Conservation (phyloP, 768 basidiomycete species). For the Serendipita sp. region DNA sequence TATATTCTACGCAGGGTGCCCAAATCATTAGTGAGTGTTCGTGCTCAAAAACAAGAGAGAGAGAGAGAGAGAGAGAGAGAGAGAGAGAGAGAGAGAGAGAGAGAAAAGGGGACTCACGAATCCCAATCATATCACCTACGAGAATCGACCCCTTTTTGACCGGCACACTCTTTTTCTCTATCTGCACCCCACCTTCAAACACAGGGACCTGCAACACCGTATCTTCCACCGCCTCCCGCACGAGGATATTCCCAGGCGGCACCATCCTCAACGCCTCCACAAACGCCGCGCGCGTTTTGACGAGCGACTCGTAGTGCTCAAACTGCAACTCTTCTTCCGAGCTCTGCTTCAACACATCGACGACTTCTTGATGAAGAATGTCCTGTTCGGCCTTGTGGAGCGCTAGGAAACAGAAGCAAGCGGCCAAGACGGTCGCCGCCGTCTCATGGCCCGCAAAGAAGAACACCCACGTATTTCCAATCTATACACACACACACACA, state of each 20-base stretch:
- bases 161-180: conserved; percentile 10
- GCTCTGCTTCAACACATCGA: conserved; percentile 12
- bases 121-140: conserved; percentile 33
- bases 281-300: conserved; percentile 19
- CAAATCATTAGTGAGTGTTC: conserved; percentile 11
- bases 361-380: conserved; percentile 22
- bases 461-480: conserved; percentile 13
- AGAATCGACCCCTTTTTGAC: conserved; percentile 13
- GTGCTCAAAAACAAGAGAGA: too few species aligned
- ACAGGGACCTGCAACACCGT: conserved; percentile 16
- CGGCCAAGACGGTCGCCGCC: conserved; percentile 21
- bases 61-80: too few species aligned
- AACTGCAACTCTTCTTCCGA: neutral
- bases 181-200: neutral
- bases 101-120: conserved; percentile 25
- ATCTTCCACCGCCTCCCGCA: conserved; percentile 14
- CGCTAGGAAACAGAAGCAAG: conserved; percentile 21
- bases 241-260: conserved; percentile 6
- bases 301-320: conserved; percentile 19
- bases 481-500: too few species aligned
- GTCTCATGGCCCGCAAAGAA: conserved; percentile 18
- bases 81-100: too few species aligned
- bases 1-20: conserved; percentile 26
- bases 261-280: conserved; percentile 22
- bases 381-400: conserved; percentile 21